Evolutionary conservation across 306 rosid genomes (phyloP).

Genomic region (Corylus heterophylla): DNA sequence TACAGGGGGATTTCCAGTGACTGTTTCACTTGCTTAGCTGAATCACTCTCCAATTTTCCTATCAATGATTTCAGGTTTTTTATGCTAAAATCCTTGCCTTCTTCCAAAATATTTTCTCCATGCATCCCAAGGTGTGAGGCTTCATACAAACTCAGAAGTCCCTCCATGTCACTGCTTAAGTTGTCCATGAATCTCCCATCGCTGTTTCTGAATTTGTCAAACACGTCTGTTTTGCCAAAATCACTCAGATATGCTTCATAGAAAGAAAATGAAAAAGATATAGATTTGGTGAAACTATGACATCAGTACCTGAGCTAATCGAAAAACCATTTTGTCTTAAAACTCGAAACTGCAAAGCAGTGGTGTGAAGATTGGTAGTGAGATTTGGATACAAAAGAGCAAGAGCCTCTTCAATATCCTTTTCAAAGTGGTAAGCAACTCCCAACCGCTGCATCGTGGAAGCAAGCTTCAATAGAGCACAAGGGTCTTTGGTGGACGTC

Average conservation of each 20-base stretch:
- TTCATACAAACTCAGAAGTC: conserved; percentile 35
- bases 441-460: conserved; percentile 28
- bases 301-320: conserved; percentile 21
- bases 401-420: conserved; percentile 20
- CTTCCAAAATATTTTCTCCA: conserved; percentile 31
- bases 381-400: background rate
- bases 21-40: conserved; percentile 7
- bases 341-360: conserved; percentile 21
- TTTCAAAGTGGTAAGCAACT: conserved; percentile 31
- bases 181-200: conserved; percentile 20
- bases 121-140: conserved; percentile 29
- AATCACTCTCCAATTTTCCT: background rate
- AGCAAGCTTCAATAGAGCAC: background rate
- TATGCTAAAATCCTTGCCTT: conserved; percentile 22
- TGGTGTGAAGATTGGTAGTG: conserved; percentile 3
- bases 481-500: background rate
- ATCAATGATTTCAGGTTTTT: conserved; percentile 2
- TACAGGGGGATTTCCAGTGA: background rate
- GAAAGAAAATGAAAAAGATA: background rate
- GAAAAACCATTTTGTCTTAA: conserved; percentile 27
- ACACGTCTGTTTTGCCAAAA: conserved; percentile 16
- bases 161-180: conserved; percentile 26
- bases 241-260: background rate
- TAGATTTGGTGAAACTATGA: background rate
- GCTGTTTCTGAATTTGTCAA: conserved; percentile 9